Evolutionary conservation across 345 rosid species (phyloP), one percentile per base, ranked within the genome.

Genomic region (Psidium friedrichsthalianum): DNA sequence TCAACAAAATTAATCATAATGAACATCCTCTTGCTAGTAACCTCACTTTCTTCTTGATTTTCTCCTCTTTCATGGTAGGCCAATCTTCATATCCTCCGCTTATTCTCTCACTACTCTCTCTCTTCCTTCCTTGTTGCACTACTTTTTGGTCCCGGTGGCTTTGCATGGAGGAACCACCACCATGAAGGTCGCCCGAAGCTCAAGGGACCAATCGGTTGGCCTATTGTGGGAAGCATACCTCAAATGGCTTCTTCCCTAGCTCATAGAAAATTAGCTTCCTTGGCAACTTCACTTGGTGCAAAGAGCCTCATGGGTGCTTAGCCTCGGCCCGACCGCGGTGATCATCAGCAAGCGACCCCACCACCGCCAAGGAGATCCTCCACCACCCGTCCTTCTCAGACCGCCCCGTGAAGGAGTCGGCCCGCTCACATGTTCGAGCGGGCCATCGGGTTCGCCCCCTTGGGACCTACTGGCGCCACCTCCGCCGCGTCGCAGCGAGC

Each of bases 381-480:
- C 84, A 83, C 18, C 89, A 93, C 24, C 42, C 93, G 5, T 82
- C 92, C 15, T 94, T 94, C 81, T 87, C 93, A 0, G 91, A 94
- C 89, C 94, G 95, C 42, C 97, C 97, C 1, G 83, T 94, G 52
- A 93, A 93, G 69, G 90, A 89, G 59, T 91, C 95, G 1, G 95
- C 95, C 24, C 90, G 92, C 20, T 80, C 86, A 25, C 83, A 92
- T 93, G 95, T 94, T 94, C 56, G 94, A 93, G 86, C 92, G 94
- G 13, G 97, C 97, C 86, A 92, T 94, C 57, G 97, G 95, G 12
- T 94, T 93, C 51, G 94, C 97, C 40, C 93, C 95, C 40, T 84
- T 89, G 0, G 95, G 5, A 69, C 87, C 22, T 90, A 94, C 47
- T 94, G 95, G 97, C 89, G 92, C 42, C 90, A 89, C 76, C 89